Base-by-base conservation (phyloP, 1,139 yeast genomes). In the Kluyveromyces sp. region DNA sequence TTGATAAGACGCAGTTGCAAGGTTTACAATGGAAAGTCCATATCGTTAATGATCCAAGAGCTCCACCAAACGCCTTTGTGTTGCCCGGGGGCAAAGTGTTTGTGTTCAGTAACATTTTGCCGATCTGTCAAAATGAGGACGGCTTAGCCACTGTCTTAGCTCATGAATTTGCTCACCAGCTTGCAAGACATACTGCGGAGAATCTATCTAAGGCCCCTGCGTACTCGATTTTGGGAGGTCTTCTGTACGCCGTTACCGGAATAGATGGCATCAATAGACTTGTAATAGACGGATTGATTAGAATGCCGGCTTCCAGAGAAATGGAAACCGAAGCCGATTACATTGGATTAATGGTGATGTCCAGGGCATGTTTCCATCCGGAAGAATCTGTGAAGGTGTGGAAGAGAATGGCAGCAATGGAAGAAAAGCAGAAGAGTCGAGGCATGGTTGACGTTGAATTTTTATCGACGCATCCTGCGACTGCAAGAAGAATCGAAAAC, bases 321-420 rank as follows among this genome's bases (percentile, higher is more conserved):
- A 86, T 86, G 95, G 99, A 92, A 64, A 76, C 88, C 0, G 98
- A 92, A 61, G 98, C 98, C 0, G 98, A 92, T 61, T 81, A 81
- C 55, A 89, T 92, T 33, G 99, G 99, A 0, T 70, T 94, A 49
- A 84, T 87, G 77, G 71, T 89, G 52, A 84, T 92, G 95, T 79
- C 96, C 2, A 70, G 79, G 48, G 95, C 95, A 36, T 94, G 99
- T 60, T 92, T 73, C 62, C 67, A 88, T 52, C 87, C 95, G 3
- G 64, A 66, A 11, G 84, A 80, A 53, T 83, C 96, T 0, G 78
- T 83, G 2, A 68, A 66, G 11, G 73, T 92, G 48, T 92, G 99
- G 99, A 64, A 73, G 46, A 72, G 96, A 48, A 89, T 92, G 96
- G 66, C 75, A 33, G 60, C 65, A 18, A 77, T 70, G 56, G 95